Base-by-base conservation (phyloP, 1,284 basidiomycete species). In the Entoloma clypeatum region DNA sequence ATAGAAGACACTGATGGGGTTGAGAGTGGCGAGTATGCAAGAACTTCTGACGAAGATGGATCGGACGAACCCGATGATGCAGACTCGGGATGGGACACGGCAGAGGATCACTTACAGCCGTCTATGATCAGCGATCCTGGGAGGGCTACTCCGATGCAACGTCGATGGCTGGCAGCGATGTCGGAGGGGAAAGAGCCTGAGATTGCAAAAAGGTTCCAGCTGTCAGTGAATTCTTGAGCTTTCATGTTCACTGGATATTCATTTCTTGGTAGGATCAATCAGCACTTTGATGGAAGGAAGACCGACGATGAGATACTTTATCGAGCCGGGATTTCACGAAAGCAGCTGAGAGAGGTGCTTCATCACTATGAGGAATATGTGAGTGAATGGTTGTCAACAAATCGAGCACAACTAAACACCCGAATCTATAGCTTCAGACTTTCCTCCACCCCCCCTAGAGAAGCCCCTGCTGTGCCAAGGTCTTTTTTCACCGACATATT, bases 321-420 rank as follows among this genome's bases (percentile, higher is more conserved):
- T 56, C 69, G 76, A 18, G 86, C 86, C 1, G 83, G 86, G 39
- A 86, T 90, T 41, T 75, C 80, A 23, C 74, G 85, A 51, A 83
- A 77, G 52, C 81, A 89, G 52, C 65, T 90, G 42, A 72, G 86
- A 22, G 86, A 88, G 52, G 80, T 90, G 7, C 57, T 90, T 18
- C 83, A 86, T 56, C 76, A 84, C 55, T 90, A 89, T 52, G 81
- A 86, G 13, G 83, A 86, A 74, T 86, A 82, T 60, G 87, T 89
- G 51, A 57, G 70, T 51, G 21, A 6, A 31, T 5, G 8, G 9
- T 28, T 36, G 22, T 3, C n/a, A n/a, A 24, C 27, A 29, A 19
- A 23, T 7, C 36, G n/a, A 13, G 21, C 22, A 26, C 17, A 14
- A 31, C 16, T 38, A 14, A n/a, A 24, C 14, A 17, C 30, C 9